phyloP scores from a whole-genome alignment of 2,329 filamentous ascomycete species.

The Penicillium palitans region DNA sequence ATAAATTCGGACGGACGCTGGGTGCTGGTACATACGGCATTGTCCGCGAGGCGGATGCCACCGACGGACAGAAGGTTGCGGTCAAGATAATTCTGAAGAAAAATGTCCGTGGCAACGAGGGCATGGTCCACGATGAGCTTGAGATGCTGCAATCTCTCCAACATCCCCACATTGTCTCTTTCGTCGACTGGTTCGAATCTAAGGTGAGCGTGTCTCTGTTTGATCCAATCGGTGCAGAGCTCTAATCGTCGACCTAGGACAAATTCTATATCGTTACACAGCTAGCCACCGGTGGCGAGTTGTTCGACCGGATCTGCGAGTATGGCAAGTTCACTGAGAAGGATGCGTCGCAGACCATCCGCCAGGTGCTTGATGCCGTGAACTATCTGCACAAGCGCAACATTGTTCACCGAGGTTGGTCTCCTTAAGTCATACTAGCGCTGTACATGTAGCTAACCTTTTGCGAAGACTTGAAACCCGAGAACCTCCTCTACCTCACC shows the following conservation, averaged over 20 bases:
- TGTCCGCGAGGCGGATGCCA: slow-evolving; percentile 88
- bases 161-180: slow-evolving; percentile 94
- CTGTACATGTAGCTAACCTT: slow-evolving; percentile 7
- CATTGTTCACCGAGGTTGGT: slow-evolving; percentile 86
- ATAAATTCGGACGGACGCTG: slow-evolving; percentile 88
- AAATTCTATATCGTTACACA: slow-evolving; percentile 99
- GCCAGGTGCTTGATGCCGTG: slow-evolving; percentile 88
- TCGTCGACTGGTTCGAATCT: slow-evolving; percentile 99
- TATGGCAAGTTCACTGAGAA: slow-evolving; percentile 98
- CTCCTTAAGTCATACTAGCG: neutral
- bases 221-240: neutral
- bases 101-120: slow-evolving; percentile 96
- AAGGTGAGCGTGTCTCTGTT: slow-evolving; percentile 60
- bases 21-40: slow-evolving; percentile 98
- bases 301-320: slow-evolving; percentile 98
- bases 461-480: slow-evolving; percentile 83
- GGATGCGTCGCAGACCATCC: slow-evolving; percentile 93
- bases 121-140: slow-evolving; percentile 98
- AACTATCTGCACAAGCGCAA: slow-evolving; percentile 93
- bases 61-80: slow-evolving; percentile 75
- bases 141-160: slow-evolving; percentile 87
- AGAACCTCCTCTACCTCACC: slow-evolving; percentile 93
- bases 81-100: slow-evolving; percentile 99
- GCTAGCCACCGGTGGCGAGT: slow-evolving; percentile 89
- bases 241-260: slow-evolving; percentile 59